A percentile compares a stretch with the other conserved stretches of the same genome.
These are phyloP conservation scores for Neospora caninum DNA, from an alignment of 169 alveolate genomes.

Conservation along the genomic window DNA sequence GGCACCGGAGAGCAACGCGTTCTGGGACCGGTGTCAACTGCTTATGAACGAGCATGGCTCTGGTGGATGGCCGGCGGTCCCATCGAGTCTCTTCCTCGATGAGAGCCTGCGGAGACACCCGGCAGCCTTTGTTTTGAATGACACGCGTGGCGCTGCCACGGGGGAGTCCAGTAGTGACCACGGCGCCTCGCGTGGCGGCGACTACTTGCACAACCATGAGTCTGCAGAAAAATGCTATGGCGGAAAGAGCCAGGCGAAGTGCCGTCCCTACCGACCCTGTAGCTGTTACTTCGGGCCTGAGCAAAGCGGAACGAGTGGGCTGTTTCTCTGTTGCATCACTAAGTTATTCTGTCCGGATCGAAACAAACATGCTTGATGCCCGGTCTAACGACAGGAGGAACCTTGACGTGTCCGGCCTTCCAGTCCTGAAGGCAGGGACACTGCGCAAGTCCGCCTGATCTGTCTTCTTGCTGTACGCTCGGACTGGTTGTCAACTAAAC, in stretches of 20 bases:
- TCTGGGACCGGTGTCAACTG: background rate
- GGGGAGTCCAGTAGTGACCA: no score
- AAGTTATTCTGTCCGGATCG: background rate
- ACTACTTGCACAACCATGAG: background rate
- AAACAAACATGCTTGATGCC: background rate
- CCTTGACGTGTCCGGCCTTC: no score
- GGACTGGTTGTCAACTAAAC: no score
- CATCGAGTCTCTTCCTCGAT: background rate
- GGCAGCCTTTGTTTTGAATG: background rate
- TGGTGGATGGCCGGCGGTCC: constrained; percentile 25
- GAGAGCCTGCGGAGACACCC: background rate
- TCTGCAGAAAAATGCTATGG: background rate
- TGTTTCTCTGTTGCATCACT: constrained; percentile 34
- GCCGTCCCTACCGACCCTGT: background rate
- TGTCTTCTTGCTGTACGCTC: no score
- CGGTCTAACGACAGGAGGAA: no score
- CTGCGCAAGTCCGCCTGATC: no score
- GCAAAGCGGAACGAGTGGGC: constrained; percentile 42
- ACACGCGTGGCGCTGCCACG: no score
- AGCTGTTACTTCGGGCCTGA: constrained; percentile 47
- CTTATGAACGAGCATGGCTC: background rate
- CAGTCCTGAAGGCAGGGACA: no score
- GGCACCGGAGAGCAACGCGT: background rate
- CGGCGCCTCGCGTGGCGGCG: no score
- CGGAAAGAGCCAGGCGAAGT: background rate